Evolutionary conservation across 257 asterid species (phyloP).

Genomic region (Verbascum thapsus): DNA sequence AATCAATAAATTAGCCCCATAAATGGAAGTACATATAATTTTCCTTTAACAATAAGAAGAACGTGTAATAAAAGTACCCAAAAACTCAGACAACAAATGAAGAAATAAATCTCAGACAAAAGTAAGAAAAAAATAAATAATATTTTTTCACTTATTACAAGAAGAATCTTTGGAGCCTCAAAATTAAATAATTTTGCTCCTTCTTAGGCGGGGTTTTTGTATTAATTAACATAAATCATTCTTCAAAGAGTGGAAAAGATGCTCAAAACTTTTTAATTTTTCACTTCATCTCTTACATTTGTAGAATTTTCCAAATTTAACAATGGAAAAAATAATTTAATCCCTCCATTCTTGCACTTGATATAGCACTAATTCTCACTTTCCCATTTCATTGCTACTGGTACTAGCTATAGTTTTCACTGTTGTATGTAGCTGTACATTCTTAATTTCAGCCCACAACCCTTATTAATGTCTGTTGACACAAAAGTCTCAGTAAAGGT

Average conservation of each 20-base stretch:
- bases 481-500: not conserved
- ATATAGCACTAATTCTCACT: no score
- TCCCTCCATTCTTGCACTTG: slow-evolving; percentile 31
- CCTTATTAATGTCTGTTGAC: slow-evolving; percentile 33
- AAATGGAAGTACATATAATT: no score
- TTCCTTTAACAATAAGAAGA: no score
- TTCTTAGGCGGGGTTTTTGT: no score
- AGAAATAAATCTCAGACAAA: slow-evolving; percentile 32
- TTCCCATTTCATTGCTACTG: slow-evolving; percentile 2
- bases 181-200: slow-evolving; percentile 25
- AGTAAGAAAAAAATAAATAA: not conserved
- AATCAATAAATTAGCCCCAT: not conserved
- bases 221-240: no score
- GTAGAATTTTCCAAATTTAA: no score
- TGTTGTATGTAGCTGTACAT: slow-evolving; percentile 35
- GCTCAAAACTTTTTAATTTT: no score
- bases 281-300: no score
- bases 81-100: slow-evolving; percentile 16
- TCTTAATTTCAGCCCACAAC: slow-evolving; percentile 39
- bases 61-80: no score
- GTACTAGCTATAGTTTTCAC: slow-evolving; percentile 11
- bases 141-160: slow-evolving; percentile 22
- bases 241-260: no score
- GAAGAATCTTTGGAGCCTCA: slow-evolving; percentile 29
- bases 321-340: no score